Evolutionary conservation across 106 monocot species (phyloP), one percentile per base, ranked within the genome.

Genomic region (Platanthera guangdongensis): DNA sequence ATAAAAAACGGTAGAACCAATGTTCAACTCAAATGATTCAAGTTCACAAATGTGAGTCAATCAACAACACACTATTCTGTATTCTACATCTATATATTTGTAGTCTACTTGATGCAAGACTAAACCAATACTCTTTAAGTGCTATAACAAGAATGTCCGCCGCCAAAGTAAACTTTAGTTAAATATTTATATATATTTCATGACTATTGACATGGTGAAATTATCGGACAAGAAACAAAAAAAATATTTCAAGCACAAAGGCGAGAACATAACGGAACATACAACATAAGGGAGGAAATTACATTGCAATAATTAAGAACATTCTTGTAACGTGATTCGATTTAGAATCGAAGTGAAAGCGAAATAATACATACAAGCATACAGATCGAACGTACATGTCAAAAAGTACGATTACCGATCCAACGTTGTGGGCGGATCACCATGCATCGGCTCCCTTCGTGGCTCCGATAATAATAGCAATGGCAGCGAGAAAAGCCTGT

Each of bases 401-500:
- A 1, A 32, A 9, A 22, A 30, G 9, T n/a, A 70, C 7, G n/a
- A 47, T 47, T 5, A 70, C 4, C 3, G 14, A 48, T 48, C 47
- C 70, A 1, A 15, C 25, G 51, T 3, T 21, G 46, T 5, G 9
- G 54, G 69, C 6, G 19, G 67, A 78, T 81, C 75, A 83, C 87
- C 87, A 90, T 5, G 46, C 79, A 49, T 87, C 82, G 47, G 75
- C 74, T 72, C 76, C 83, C 46, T 82, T 84, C 9, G 88, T 88
- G 48, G 71, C 81, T 16, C 88, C 90, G 72, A 90, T 18, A 47
- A 88, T 25, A 39, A 85, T 30, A 47, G 85, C 85, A 77, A 90
- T 88, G 62, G 88, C 83, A 71, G 85, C 75, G 48, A 90, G 13
- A 76, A 86, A 57, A 76, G 88, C 90, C 90, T 90, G 88, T 62